Base-by-base conservation (phyloP, 2,329 filamentous ascomycete genomes). In the Aureobasidium lini region DNA sequence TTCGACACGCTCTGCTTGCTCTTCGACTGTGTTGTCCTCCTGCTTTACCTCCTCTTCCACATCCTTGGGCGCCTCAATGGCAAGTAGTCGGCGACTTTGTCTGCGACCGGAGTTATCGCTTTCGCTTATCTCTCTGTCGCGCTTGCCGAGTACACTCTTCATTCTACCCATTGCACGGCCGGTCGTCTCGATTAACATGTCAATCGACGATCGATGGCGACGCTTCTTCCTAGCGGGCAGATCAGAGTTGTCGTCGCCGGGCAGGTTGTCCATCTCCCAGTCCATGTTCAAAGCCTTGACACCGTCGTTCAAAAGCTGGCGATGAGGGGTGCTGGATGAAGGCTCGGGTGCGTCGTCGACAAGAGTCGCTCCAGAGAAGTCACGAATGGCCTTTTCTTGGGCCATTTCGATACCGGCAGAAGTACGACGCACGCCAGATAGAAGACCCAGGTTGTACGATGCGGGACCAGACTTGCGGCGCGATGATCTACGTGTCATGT, bases 401-500 rank as follows among this genome's bases (percentile, higher is more conserved):
- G 54, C 63, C 61, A 10, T 60, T 60, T 42, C 62, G 46, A 36
- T 60, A 31, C 42, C 60, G 48, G 36, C 60, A 47, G 53, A 61
- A 54, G 58, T 66, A 32, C 53, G 54, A 10, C 70, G 65, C 16
- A 64, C 64, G 57, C 69, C 67, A 31, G 65, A 64, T 29, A 71
- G 62, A 28, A 66, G 60, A 59, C 66, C 69, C 15, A 72, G 59
- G 66, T 90, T 90, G 73, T 90, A 90, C 15, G 85, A 81, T 11
- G 82, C 79, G 16, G 83, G 75, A 57, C 77, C 79, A n/a, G 73
- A 67, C 62, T 82, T 79, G 39, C 78, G 75, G 66, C 85, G 82
- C 65, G 79, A 80, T 62, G 81, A 77, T 60, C 68, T 53, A 32
- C 57, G 46, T 37, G 53, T 47, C 50, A 40, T 36, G 5, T 50